phyloP scores from a whole-genome alignment of 2,329 filamentous ascomycete genomes.

The Neonectria hederae region DNA sequence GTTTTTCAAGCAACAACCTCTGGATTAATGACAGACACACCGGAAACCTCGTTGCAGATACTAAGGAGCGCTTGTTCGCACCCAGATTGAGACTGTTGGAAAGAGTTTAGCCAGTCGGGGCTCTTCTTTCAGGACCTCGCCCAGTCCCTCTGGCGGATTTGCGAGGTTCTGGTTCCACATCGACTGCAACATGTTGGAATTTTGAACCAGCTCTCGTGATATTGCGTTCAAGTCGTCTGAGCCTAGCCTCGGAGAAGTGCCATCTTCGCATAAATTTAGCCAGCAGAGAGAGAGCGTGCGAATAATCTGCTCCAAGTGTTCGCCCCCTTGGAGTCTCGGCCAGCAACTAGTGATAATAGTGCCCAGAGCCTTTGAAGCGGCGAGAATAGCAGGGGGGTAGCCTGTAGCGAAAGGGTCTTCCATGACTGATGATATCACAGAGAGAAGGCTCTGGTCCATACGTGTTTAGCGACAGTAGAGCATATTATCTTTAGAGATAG shows the following conservation, averaged over 20 bases:
- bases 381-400: conserved; percentile 61
- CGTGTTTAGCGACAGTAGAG: conserved; percentile 19
- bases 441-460: conserved; percentile 67
- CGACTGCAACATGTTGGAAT: conserved; percentile 34
- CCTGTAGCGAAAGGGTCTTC: conserved; percentile 73
- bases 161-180: conserved; percentile 35
- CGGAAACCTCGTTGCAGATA: background rate
- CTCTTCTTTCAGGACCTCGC: conserved; percentile 38
- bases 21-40: conserved; percentile 54
- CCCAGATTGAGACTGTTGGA: conserved; percentile 2
- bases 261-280: conserved; percentile 62
- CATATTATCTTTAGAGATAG: background rate
- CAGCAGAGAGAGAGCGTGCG: conserved; percentile 70
- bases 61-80: background rate
- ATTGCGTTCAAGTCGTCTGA: conserved; percentile 16
- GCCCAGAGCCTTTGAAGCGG: conserved; percentile 64
- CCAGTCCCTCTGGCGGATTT: conserved; percentile 24
- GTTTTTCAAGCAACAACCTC: conserved; percentile 89
- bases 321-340: conserved; percentile 67
- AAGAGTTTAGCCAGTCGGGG: conserved; percentile 46
- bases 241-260: conserved; percentile 37
- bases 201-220: conserved; percentile 27
- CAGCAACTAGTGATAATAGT: conserved; percentile 71
- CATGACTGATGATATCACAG: conserved; percentile 71
- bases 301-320: conserved; percentile 71